phyloP scores from a whole-genome alignment of 768 basidiomycete genomes.

The Trichaptum fuscoviolaceum region DNA sequence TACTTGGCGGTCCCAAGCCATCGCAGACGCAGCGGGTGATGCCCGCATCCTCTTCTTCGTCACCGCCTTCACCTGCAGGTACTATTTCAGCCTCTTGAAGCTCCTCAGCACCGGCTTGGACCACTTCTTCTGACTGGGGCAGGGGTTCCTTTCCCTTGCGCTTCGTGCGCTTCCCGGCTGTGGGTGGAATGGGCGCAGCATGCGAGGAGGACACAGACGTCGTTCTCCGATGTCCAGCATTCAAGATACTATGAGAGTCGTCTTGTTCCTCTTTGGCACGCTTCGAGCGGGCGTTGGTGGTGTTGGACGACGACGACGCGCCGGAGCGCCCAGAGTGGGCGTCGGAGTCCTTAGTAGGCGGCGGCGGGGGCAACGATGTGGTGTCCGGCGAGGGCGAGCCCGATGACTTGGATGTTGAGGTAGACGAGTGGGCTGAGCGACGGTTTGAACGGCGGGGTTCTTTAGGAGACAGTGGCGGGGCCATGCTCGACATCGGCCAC shows the following conservation, averaged over 20 bases:
- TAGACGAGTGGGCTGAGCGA: conserved; percentile 65
- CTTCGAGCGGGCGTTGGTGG: conserved; percentile 41
- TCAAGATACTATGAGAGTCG: conserved; percentile 49
- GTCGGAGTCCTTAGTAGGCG: conserved; percentile 20
- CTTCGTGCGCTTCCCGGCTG: conserved; percentile 41
- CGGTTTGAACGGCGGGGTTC: conserved; percentile 76
- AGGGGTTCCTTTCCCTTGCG: conserved; percentile 56
- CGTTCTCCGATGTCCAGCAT: conserved; percentile 34
- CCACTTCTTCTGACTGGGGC: neutral
- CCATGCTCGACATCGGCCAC: conserved; percentile 47
- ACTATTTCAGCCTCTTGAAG: conserved; percentile 25
- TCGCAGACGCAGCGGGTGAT: conserved; percentile 85
- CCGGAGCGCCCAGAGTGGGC: conserved; percentile 21
- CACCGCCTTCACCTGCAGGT: conserved; percentile 33
- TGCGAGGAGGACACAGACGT: conserved; percentile 24
- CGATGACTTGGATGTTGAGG: conserved; percentile 68
- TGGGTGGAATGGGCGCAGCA: conserved; percentile 24
- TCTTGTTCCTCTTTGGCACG: conserved; percentile 72
- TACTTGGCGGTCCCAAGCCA: conserved; percentile 48
- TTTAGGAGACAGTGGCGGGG: conserved; percentile 69
- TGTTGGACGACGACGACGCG: conserved; percentile 34
- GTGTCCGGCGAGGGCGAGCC: conserved; percentile 55
- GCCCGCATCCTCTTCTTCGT: conserved; percentile 47
- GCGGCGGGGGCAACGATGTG: conserved; percentile 19
- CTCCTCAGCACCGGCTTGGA: neutral